These are phyloP conservation scores for Mortierella sp. DNA, from an alignment of 371 early-diverging fungal genomes.

Conservation along the genomic window DNA sequence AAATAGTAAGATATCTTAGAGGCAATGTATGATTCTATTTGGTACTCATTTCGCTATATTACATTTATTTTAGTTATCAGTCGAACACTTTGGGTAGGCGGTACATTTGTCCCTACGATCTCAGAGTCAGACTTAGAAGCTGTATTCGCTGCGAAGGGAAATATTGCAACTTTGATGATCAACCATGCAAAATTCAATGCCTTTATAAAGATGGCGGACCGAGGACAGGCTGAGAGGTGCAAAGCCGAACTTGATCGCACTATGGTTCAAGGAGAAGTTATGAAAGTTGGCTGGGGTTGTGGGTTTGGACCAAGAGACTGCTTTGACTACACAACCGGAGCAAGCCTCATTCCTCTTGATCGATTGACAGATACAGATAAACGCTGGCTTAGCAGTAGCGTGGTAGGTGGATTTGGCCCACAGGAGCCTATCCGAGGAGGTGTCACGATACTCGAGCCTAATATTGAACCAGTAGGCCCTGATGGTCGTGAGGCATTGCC, in stretches of 20 bases:
- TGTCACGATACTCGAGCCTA: slow-evolving; percentile 55
- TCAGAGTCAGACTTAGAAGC: slow-evolving; percentile 60
- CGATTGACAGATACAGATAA: slow-evolving; percentile 58
- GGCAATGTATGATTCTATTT: no score
- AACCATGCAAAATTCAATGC: slow-evolving; percentile 71
- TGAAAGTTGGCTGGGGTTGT: slow-evolving; percentile 73
- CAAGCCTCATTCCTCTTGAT: slow-evolving; percentile 53
- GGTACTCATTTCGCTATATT: no score
- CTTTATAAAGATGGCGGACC: slow-evolving; percentile 67
- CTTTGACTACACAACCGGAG: slow-evolving; percentile 65
- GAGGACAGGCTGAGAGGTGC: slow-evolving; percentile 41
- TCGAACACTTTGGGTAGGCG: slow-evolving; percentile 71
- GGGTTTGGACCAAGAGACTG: slow-evolving; percentile 74
- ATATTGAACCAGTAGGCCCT: slow-evolving; percentile 46
- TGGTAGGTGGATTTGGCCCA: slow-evolving; percentile 55
- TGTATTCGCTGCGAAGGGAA: slow-evolving; percentile 60
- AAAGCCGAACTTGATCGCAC: slow-evolving; percentile 48
- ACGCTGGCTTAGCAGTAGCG: slow-evolving; percentile 52
- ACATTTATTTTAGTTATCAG: slow-evolving; percentile 60
- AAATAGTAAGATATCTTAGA: no score
- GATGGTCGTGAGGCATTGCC: slow-evolving; percentile 55
- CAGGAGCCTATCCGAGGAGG: slow-evolving; percentile 56
- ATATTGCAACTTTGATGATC: slow-evolving; percentile 67
- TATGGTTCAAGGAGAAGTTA: slow-evolving; percentile 41
- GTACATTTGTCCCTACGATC: slow-evolving; percentile 59